Percentiles rank a stretch among this genome's conserved stretches.
Evolutionary conservation across 805 yeast species (phyloP).

Genomic region (Starmerella riodocensis): DNA sequence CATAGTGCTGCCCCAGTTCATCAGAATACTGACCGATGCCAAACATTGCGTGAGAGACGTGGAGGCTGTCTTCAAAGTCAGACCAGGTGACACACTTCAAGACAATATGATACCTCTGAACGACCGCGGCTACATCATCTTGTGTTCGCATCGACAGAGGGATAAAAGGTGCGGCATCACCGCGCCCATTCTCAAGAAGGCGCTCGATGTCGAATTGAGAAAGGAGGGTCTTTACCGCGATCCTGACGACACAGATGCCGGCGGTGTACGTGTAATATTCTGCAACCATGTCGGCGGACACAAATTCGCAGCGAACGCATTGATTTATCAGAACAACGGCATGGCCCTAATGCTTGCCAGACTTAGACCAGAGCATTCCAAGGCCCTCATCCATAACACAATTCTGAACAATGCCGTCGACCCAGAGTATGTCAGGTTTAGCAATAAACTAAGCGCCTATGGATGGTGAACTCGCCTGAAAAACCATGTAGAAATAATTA

Average conservation of each 20-base stretch:
- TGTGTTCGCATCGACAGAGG: slow-evolving; percentile 83
- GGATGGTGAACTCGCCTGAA: slow-evolving; percentile 22
- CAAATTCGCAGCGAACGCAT: slow-evolving; percentile 80
- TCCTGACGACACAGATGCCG: slow-evolving; percentile 56
- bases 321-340: slow-evolving; percentile 59
- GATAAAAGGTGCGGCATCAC: slow-evolving; percentile 90
- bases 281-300: slow-evolving; percentile 94
- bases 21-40: slow-evolving; percentile 27
- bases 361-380: slow-evolving; percentile 63
- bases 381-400: slow-evolving; percentile 63
- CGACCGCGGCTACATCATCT: slow-evolving; percentile 35
- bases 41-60: slow-evolving; percentile 21
- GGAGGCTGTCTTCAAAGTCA: slow-evolving; percentile 7
- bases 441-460: slow-evolving; percentile 22
- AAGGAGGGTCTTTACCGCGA: slow-evolving; percentile 66
- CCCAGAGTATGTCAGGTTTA: slow-evolving; percentile 51
- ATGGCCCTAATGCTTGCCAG: slow-evolving; percentile 82
- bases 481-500: background rate
- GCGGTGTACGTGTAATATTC: slow-evolving; percentile 58
- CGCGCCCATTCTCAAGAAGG: slow-evolving; percentile 77
- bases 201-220: slow-evolving; percentile 58
- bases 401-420: slow-evolving; percentile 56
- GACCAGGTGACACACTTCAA: slow-evolving; percentile 12
- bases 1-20: slow-evolving; percentile 21
- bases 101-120: slow-evolving; percentile 15